Percentiles rank a stretch among this genome's conserved stretches.
phyloP scores from a whole-genome alignment of 371 early-diverging fungal genomes.

The Rhizopus delemar region DNA sequence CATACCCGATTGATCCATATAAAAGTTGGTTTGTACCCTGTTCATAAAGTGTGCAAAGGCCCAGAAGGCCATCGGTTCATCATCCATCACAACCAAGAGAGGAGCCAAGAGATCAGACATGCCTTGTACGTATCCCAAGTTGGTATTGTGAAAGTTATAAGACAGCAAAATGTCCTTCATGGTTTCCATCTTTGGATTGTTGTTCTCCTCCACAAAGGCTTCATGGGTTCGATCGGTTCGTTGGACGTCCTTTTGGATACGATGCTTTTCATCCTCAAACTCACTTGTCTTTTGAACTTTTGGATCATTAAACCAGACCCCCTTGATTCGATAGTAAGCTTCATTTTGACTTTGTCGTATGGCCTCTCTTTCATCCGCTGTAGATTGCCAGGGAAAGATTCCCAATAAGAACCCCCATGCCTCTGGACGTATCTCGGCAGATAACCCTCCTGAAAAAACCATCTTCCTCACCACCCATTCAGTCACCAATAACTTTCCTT shows the following conservation, averaged over 20 bases:
- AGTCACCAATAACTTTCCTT: slow-evolving; percentile 58
- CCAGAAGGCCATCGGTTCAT: slow-evolving; percentile 93
- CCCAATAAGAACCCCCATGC: slow-evolving; percentile 90
- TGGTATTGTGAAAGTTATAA: slow-evolving; percentile 80
- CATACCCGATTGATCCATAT: slow-evolving; percentile 88
- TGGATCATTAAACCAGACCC: slow-evolving; percentile 75
- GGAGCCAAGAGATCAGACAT: slow-evolving; percentile 94
- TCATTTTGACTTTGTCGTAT: slow-evolving; percentile 62
- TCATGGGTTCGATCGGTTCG: slow-evolving; percentile 87
- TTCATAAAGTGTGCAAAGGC: slow-evolving; percentile 88
- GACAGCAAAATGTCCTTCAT: slow-evolving; percentile 90
- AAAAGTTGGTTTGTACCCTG: slow-evolving; percentile 79
- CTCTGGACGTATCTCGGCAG: slow-evolving; percentile 79
- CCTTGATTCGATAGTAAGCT: slow-evolving; percentile 76
- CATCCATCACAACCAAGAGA: slow-evolving; percentile 80
- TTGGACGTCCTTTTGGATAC: slow-evolving; percentile 93
- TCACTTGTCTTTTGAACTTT: slow-evolving; percentile 56
- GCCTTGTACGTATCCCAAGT: slow-evolving; percentile 88
- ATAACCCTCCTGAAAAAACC: slow-evolving; percentile 81
- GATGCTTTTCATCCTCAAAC: slow-evolving; percentile 79
- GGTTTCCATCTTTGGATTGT: slow-evolving; percentile 74
- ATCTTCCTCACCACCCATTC: slow-evolving; percentile 57
- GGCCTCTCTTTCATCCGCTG: slow-evolving; percentile 70
- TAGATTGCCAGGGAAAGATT: slow-evolving; percentile 84
- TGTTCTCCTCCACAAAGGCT: slow-evolving; percentile 68